Evolutionary conservation across 192 early-diverging fungal genomes (phyloP).

Genomic region (Backusella tuberculispora): DNA sequence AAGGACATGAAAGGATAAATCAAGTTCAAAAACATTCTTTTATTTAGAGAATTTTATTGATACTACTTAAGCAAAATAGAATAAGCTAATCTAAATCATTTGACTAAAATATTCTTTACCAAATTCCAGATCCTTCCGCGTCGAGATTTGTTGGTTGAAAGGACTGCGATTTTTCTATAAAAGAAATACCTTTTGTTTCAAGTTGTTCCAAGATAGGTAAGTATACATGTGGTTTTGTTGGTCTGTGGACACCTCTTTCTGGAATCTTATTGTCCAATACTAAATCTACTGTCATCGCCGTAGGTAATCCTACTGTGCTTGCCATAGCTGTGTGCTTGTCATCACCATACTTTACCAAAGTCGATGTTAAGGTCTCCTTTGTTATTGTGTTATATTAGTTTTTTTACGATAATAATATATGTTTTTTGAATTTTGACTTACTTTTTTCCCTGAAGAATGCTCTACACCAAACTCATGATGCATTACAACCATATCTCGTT

Average conservation of each 20-base stretch:
- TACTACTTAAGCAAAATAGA: not conserved
- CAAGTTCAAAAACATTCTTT: not conserved
- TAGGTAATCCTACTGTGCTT: constrained; percentile 79
- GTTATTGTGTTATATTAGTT: not conserved
- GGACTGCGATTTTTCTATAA: constrained; percentile 54
- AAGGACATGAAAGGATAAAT: too few species aligned
- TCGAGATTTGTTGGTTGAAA: constrained; percentile 14
- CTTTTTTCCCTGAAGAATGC: constrained; percentile 61
- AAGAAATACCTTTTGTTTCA: constrained; percentile 62
- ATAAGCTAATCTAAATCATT: not conserved
- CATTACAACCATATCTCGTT: constrained; percentile 93
- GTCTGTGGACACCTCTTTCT: constrained; percentile 67
- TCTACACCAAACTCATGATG: constrained; percentile 94
- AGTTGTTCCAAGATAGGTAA: constrained; percentile 69
- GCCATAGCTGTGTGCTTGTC: constrained; percentile 81
- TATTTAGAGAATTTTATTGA: not conserved
- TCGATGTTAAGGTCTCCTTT: constrained; percentile 65
- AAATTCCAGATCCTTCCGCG: constrained; percentile 33
- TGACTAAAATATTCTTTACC: constrained; percentile 4
- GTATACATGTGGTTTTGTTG: constrained; percentile 72
- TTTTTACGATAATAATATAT: not conserved
- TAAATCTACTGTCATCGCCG: constrained; percentile 77
- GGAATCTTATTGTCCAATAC: constrained; percentile 57
- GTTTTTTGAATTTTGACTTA: constrained; percentile 15
- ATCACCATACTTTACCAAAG: constrained; percentile 68